These are phyloP conservation scores for Paracamarosporium sp. DNA, from an alignment of 2,329 filamentous ascomycete species.

Conservation along the genomic window DNA sequence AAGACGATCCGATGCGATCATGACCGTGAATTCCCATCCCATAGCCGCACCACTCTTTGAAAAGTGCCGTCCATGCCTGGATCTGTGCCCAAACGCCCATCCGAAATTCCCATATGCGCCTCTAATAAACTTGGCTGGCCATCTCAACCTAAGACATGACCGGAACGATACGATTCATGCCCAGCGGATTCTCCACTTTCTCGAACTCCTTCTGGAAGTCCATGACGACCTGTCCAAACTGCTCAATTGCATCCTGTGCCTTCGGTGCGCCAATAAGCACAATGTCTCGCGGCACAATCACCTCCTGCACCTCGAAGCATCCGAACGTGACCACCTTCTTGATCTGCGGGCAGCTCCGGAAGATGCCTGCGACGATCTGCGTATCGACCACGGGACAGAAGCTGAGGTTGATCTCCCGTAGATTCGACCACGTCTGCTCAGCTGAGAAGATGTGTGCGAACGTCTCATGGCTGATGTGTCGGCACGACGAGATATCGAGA, in stretches of 20 bases:
- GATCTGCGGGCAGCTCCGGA: conserved; percentile 66
- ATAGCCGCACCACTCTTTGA: background rate
- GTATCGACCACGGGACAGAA: conserved; percentile 76
- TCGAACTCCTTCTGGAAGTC: conserved; percentile 35
- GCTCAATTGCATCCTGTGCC: conserved; percentile 64
- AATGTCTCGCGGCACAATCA: conserved; percentile 63
- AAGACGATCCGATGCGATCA: background rate
- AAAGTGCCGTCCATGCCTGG: background rate
- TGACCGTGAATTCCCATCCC: background rate
- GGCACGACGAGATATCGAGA: conserved; percentile 82
- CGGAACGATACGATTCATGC: conserved; percentile 28
- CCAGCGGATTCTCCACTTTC: conserved; percentile 18
- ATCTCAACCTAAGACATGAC: conserved; percentile 19
- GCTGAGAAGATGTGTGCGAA: conserved; percentile 77
- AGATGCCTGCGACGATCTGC: conserved; percentile 68
- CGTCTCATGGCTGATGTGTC: conserved; percentile 75
- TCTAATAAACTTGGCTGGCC: background rate
- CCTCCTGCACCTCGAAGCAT: conserved; percentile 65
- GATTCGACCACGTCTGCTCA: conserved; percentile 66
- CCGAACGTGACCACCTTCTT: conserved; percentile 67
- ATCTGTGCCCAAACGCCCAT: background rate
- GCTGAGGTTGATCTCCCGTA: conserved; percentile 77
- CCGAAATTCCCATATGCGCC: background rate
- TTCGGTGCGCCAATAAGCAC: conserved; percentile 66
- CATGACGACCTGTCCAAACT: conserved; percentile 50